Percentiles rank a stretch among this genome's conserved stretches.
Conservation (phyloP, 2,329 filamentous ascomycete species). For the Davidsoniella eucalypti region DNA sequence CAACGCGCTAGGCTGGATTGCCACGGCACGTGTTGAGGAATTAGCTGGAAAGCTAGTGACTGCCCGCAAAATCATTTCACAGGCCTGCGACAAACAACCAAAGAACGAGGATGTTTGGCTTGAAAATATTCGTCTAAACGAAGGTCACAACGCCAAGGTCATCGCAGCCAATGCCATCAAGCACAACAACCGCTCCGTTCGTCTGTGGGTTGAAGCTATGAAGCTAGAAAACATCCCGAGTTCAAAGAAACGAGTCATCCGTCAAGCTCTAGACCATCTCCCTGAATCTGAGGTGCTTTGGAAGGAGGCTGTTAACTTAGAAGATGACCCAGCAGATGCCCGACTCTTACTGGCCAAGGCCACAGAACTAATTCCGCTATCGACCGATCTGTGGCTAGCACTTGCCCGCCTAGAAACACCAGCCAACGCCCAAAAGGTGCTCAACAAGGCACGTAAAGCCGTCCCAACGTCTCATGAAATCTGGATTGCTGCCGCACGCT, state of each 20-base stretch:
- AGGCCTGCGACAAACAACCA: constrained; percentile 79
- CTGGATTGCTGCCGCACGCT: constrained; percentile 83
- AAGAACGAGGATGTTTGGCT: constrained; percentile 93
- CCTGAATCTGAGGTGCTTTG: constrained; percentile 92
- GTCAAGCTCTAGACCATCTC: constrained; percentile 80
- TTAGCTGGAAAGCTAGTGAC: constrained; percentile 81
- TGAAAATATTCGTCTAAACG: constrained; percentile 86
- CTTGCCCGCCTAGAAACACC: constrained; percentile 77
- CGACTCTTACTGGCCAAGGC: constrained; percentile 82
- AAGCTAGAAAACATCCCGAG: constrained; percentile 67
- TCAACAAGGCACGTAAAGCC: constrained; percentile 89
- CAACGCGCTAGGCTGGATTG: constrained; percentile 91
- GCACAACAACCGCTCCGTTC: constrained; percentile 73
- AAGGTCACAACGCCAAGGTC: constrained; percentile 83
- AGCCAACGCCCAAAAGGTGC: constrained; percentile 82
- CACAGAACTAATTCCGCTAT: constrained; percentile 84
- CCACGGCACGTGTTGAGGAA: constrained; percentile 81
- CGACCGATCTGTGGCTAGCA: constrained; percentile 88
- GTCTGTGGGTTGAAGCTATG: constrained; percentile 91
- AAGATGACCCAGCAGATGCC: constrained; percentile 79
- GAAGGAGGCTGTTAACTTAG: constrained; percentile 93
- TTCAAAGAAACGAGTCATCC: constrained; percentile 82
- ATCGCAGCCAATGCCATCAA: constrained; percentile 90
- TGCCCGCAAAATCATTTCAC: constrained; percentile 72
- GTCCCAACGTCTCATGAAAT: constrained; percentile 87